Base-by-base conservation (phyloP, 176 grass and related monocot genomes). In the Saccharum spontaneum region DNA sequence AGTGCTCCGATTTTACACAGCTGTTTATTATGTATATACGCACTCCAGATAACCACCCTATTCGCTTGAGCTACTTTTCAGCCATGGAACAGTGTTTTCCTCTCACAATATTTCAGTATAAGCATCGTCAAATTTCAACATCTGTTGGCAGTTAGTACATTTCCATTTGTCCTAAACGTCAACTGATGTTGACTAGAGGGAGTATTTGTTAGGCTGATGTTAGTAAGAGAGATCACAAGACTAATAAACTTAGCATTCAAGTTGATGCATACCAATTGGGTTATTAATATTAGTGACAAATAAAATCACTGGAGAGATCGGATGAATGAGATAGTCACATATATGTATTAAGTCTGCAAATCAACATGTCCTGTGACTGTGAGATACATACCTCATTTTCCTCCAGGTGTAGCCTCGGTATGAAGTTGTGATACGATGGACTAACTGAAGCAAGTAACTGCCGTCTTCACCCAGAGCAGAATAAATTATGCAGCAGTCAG, bases 301-400 rank as follows among this genome's bases (percentile, higher is more conserved):
- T 34, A 22, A 40, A 46, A 65, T 34, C 30, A 40, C n/a, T 63
- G 63, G 52, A 18, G 18, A 86, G 67, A 52, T 26, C 66, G 26
- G 45, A 77, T 57, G 45, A 57, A 59, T n/a, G 55, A n/a, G 55
- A n/a, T 5, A 66, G 10, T 82, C 31, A n/a, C 3, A n/a, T 59
- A 82, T 14, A n/a, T 16, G 46, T 16, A 88, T 30, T 18, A 49
- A 11, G 8, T 39, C 18, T 39, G 59, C 69, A 49, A 62, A 68
- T 79, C 55, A 57, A 73, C 36, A 23, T 59, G 15, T 64, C 4
- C 4, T 26, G 59, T 79, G 14, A 55, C 4, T 22, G 59, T 79
- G 14, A 55, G 43, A 46, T 22, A 30, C 80, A 38, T 69, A 87
- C 89, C 75, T 87, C 75, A 43, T 69, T 83, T 84, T 67, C 22